Base-by-base conservation (phyloP, 768 basidiomycete species). In the Neoboletus brunneissimus region DNA sequence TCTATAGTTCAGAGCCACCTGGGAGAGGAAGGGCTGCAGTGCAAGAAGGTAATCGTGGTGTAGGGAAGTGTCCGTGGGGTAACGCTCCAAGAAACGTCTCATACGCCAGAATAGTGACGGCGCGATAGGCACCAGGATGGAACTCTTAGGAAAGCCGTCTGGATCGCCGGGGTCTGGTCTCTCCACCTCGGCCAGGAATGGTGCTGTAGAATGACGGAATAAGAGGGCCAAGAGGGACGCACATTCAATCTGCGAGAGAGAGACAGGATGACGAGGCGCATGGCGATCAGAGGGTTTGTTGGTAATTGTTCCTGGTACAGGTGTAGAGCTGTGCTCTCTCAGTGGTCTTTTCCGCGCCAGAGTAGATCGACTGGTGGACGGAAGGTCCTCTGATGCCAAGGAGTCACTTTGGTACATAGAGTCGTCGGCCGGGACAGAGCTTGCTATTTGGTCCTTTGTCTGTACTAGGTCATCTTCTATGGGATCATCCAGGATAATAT, bases 1-100 rank as follows among this genome's bases (percentile, higher is more conserved):
- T 41, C 79, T 82, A 55, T 75, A 79, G 67, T 98, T 98, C 53
- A 96, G 73, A 3, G 91, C 82, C n/a, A 94, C 72, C 53, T 90
- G 86, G 3, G 79, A 80, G 9, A 98, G 81, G 1, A 86, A 79
- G 3, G 85, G 77, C 53, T 87, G 86, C 41, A 96, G 70, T 4
- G 85, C 81, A 7, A 76, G 72, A 22, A 98, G 76, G 46, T 88
- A 89, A 61, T 93, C 83, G 16, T 85, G 81, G 62, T 94, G 85
- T 15, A 94, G 79, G 3, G 89, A 88, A 1, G 90, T 89, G 63
- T 97, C 93, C 10, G 75, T 62, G 1, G 86, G 80, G 66, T 89
- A 91, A 37, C 75, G 67, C 16, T 76, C 73, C 40, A 98, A 78
- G 66, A 95, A 91, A 13, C 77, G 77, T 16, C 74, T 68, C 52